These are phyloP conservation scores for Starmerella apis DNA, from an alignment of 805 yeast genomes.

Conservation along the genomic window DNA sequence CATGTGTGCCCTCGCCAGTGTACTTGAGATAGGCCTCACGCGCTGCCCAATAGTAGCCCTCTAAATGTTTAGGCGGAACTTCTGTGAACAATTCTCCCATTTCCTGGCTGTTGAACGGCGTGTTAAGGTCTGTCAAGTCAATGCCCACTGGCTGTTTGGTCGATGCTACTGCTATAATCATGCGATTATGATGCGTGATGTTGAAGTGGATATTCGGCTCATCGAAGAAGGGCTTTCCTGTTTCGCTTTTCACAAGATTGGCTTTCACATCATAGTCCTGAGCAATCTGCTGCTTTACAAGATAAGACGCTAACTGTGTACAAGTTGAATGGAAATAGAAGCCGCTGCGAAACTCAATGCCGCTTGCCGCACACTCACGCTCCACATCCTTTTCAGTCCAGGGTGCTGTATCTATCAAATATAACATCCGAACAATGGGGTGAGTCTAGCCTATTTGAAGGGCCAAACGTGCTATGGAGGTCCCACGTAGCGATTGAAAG, in stretches of 20 bases:
- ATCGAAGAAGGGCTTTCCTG: conserved; percentile 22
- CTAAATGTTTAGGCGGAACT: conserved; percentile 3
- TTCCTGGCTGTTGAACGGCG: conserved; percentile 17
- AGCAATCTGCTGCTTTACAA: conserved; percentile 16
- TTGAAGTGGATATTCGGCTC: conserved; percentile 15
- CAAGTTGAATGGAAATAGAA: conserved; percentile 12
- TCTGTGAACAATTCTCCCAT: conserved; percentile 9
- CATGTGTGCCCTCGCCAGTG: conserved; percentile 19
- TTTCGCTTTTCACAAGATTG: neutral
- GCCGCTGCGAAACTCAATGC: conserved; percentile 10
- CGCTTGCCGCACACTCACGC: conserved; percentile 9
- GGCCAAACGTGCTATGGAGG: too few relatives aligned
- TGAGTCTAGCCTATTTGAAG: too few relatives aligned
- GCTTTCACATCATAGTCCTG: conserved; percentile 7
- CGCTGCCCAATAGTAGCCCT: conserved; percentile 25
- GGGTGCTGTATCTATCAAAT: conserved; percentile 13
- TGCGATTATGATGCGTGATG: conserved; percentile 19
- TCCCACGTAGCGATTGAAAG: neutral
- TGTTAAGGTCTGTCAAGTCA: conserved; percentile 18
- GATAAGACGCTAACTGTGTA: conserved; percentile 15
- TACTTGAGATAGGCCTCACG: conserved; percentile 26
- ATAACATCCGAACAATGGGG: too few relatives aligned
- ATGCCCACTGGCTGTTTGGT: conserved; percentile 20
- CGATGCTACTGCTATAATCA: conserved; percentile 20
- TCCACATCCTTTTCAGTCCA: conserved; percentile 16